Conservation (phyloP, 2,329 filamentous ascomycete species). For the Penicillium sp. region DNA sequence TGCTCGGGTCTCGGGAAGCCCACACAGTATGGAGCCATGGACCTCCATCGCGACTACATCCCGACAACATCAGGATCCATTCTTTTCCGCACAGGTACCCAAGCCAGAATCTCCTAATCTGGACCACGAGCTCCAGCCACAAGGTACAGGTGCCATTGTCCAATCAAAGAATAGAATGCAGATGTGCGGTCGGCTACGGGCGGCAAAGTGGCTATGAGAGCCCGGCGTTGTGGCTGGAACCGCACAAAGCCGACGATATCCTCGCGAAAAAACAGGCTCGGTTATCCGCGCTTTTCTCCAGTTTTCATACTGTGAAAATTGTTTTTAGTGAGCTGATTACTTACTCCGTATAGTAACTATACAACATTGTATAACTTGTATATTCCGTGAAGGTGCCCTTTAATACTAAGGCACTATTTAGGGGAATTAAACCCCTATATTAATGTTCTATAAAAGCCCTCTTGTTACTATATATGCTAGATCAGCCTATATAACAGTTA, state of each 20-base stretch:
- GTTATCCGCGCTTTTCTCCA: conserved; percentile 16
- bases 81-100: conserved; percentile 23
- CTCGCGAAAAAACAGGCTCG: background rate
- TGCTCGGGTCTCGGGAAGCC: background rate
- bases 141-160: background rate
- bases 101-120: conserved; percentile 13
- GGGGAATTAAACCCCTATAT: too few relatives aligned
- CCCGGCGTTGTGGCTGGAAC: conserved; percentile 11
- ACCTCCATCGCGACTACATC: background rate
- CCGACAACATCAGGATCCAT: conserved; percentile 13
- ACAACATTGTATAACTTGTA: too few relatives aligned
- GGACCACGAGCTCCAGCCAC: conserved; percentile 7
- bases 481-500: too few relatives aligned
- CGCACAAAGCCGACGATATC: conserved; percentile 6
- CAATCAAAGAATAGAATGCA: background rate
- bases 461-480: too few relatives aligned
- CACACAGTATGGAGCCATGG: background rate
- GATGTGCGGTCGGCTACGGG: background rate
- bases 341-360: too few relatives aligned
- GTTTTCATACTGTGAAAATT: background rate
- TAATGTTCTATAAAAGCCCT: too few relatives aligned
- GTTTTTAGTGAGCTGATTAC: too few relatives aligned
- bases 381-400: too few relatives aligned
- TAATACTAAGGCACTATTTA: too few relatives aligned
- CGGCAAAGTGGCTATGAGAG: conserved; percentile 4